These are phyloP conservation scores for Evansstolkia leycettana DNA, from an alignment of 495 filamentous ascomycete species.

Conservation along the genomic window DNA sequence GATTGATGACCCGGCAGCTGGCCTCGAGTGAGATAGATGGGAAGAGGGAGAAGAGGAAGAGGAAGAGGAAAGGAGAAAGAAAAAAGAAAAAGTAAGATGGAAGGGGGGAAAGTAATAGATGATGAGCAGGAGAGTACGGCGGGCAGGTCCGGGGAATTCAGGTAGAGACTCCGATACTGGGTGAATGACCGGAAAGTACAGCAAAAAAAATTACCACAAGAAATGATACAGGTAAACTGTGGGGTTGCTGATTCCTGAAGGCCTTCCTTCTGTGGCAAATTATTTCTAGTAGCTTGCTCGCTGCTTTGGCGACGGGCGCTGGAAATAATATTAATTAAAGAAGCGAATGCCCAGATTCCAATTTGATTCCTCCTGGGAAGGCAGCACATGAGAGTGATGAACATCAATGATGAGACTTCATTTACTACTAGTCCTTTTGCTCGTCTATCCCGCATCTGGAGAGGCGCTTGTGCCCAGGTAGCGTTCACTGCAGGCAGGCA, in stretches of 20 bases:
- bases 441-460: too few species aligned
- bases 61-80: slow-evolving; percentile 14
- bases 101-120: slow-evolving; percentile 9
- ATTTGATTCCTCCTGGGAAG: not conserved
- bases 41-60: slow-evolving; percentile 15
- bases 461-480: too few species aligned
- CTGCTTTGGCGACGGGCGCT: not conserved
- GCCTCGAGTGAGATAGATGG: slow-evolving; percentile 7
- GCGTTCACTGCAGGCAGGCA: too few species aligned
- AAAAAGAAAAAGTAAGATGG: slow-evolving; percentile 3
- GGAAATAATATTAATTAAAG: not conserved
- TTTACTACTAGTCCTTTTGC: too few species aligned
- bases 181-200: not conserved
- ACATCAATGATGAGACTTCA: too few species aligned
- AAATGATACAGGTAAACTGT: slow-evolving; percentile 17
- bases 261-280: slow-evolving; percentile 17
- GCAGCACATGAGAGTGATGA: too few species aligned
- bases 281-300: slow-evolving; percentile 2
- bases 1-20: slow-evolving; percentile 15
- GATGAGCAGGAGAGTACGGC: slow-evolving; percentile 5
- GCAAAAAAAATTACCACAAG: slow-evolving; percentile 6
- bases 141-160: slow-evolving; percentile 15
- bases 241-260: slow-evolving; percentile 12
- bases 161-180: slow-evolving; percentile 9
- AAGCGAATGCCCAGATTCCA: slow-evolving; percentile 1